Conservation (phyloP, 352 stramenopile genomes). For the Pythium plurisporium region DNA sequence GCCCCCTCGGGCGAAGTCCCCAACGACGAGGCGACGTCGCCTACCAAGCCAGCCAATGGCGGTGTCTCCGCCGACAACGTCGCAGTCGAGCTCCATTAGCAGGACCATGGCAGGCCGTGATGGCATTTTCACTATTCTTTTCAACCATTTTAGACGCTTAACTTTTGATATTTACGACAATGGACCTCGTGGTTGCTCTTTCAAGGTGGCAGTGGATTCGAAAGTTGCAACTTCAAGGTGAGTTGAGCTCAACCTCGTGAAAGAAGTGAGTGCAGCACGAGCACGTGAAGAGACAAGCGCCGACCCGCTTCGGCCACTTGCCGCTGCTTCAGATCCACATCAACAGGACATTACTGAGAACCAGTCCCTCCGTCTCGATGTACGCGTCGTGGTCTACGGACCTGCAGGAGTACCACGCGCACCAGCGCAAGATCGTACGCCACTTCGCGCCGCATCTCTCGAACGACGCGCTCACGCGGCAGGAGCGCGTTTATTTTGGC, state of each 20-base stretch:
- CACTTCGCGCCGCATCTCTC: slow-evolving; percentile 64
- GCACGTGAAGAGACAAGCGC: slow-evolving; percentile 18
- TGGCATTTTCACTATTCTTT: slow-evolving; percentile 9
- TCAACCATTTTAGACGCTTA: slow-evolving; percentile 18
- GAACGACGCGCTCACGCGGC: slow-evolving; percentile 38
- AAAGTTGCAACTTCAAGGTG: slow-evolving; percentile 16
- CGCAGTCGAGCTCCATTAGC: slow-evolving; percentile 23
- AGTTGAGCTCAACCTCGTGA: neutral
- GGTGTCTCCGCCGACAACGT: slow-evolving; percentile 22
- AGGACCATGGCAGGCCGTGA: too few species aligned
- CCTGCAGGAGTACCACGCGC: slow-evolving; percentile 36
- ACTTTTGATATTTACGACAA: slow-evolving; percentile 1
- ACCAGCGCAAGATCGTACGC: slow-evolving; percentile 70
- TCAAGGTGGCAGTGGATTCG: neutral
- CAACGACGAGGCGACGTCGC: slow-evolving; percentile 8
- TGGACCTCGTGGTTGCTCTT: slow-evolving; percentile 10
- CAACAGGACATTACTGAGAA: too few species aligned
- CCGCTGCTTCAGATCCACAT: too few species aligned
- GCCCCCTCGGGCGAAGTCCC: slow-evolving; percentile 20
- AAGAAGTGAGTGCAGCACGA: neutral
- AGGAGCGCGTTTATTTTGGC: slow-evolving; percentile 57
- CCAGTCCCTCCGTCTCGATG: slow-evolving; percentile 15
- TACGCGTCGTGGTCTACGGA: slow-evolving; percentile 27
- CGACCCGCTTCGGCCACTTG: neutral
- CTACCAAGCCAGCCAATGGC: slow-evolving; percentile 2